phyloP scores from a whole-genome alignment of 345 rosid species.

The Adansonia digitata region DNA sequence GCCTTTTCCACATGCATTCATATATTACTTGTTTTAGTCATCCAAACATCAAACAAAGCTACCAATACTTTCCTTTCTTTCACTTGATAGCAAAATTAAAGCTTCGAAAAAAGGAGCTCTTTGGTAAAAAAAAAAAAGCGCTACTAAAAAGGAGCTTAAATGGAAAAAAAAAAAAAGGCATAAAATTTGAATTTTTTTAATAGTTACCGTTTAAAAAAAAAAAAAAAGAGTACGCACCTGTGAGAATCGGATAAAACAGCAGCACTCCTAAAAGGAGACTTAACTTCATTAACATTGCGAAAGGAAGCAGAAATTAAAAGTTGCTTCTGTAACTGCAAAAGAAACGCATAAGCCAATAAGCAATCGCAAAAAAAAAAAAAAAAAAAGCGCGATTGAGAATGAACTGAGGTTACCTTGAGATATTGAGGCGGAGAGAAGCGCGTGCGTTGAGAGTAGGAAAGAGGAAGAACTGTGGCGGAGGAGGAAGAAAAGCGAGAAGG shows the following conservation, averaged over 20 bases:
- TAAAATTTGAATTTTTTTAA: neutral
- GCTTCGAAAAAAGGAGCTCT: neutral
- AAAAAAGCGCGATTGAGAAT: neutral
- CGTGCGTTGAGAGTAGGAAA: constrained; percentile 5
- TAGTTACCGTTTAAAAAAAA: neutral
- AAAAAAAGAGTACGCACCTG: constrained; percentile 29
- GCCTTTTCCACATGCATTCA: neutral
- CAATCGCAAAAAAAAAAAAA: too few species aligned
- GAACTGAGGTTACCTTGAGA: constrained; percentile 37
- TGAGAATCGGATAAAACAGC: constrained; percentile 36
- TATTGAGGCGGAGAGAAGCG: constrained; percentile 21
- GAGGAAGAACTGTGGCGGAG: constrained; percentile 20
- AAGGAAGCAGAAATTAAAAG: constrained; percentile 19
- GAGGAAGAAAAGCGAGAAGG: constrained; percentile 34
- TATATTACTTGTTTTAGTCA: neutral
- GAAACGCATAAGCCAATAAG: neutral
- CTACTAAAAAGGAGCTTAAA: neutral
- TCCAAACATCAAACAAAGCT: neutral
- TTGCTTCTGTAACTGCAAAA: constrained; percentile 33
- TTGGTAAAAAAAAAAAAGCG: neutral
- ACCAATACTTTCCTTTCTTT: neutral
- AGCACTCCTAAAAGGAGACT: constrained; percentile 28
- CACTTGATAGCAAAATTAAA: neutral
- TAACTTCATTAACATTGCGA: constrained; percentile 18
- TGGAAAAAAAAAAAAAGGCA: neutral